Evolutionary conservation across 805 yeast genomes (phyloP), one percentile per base, ranked within the genome.

Genomic region (Monosporozyma yasuniensis): DNA sequence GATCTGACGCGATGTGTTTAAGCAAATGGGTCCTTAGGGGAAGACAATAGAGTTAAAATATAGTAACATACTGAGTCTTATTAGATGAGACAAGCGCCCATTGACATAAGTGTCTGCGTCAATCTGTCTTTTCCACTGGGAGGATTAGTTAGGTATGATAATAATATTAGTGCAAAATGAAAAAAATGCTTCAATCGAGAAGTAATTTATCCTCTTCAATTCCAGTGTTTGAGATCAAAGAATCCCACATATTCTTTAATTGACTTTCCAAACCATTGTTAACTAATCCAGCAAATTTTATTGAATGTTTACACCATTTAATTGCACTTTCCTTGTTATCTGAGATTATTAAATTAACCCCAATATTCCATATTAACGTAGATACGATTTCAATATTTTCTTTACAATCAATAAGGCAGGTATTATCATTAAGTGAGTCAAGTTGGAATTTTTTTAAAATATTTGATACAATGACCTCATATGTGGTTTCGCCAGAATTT

Each of bases 311-410:
- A 50, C 70, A 68, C 69, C 70, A 68, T 2, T 32, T 23, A 2
- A 51, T 46, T 2, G 68, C 69, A 12, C 47, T 46, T 1, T 42
- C 19, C 19, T 55, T 56, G 2, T 63, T 55, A 3, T 56, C 63
- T 6, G 52, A 52, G 34, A 60, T 59, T 23, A 66, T 52, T 3
- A 47, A 35, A 18, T 57, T 61, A 3, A 72, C 66, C 0, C 75
- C 75, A 41, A 56, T 54, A 44, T 72, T 72, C 76, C 76, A 72
- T 42, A 68, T 59, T 1, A 60, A 54, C 2, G 70, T 65, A 1
- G 71, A 61, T 8, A 72, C 51, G 64, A 66, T 65, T 54, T 71
- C 74, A 30, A 69, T 47, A 46, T 71, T 74, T 51, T 61, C 51
- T 42, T 49, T 50, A 9, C 49, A 54, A 4, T 18, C 32, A 3